Base-by-base conservation (phyloP, 2,329 filamentous ascomycete species). In the Amphichorda felina region DNA sequence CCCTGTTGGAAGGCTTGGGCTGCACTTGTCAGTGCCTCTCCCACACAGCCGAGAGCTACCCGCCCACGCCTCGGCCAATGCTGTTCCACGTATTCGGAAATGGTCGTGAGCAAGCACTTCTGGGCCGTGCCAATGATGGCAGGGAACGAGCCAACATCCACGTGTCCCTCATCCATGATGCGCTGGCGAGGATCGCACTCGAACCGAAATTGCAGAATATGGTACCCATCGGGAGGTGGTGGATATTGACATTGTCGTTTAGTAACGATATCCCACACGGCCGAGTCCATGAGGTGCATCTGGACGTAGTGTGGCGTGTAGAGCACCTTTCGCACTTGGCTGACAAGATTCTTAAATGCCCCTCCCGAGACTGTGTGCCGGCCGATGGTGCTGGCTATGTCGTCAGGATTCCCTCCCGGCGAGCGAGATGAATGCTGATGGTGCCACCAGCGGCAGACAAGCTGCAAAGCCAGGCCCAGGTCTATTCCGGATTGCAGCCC, bases 201-300 rank as follows among this genome's bases (percentile, higher is more conserved):
- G 17, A 54, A 58, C 28, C 51, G 52, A 40, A 59, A 56, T 35
- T 59, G 55, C 8, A 55, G 38, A 5, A 54, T 43, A 17, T 57
- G 53, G 18, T 54, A 59, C 1, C 56, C 56, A 29, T 59, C 56
- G 0, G 36, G 5, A 0, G 55, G 56, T 2, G 55, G 55, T 13
- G 44, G 48, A n/a, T 40, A 48, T 2, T 48, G 47, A 21, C 49
- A 48, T 2, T 48, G 47, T 19, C 49, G 44, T 18, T 45, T 57
- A n/a, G 51, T 29, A 4, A 57, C 42, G 7, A 59, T 49, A 32
- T 55, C 50, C 56, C 55, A 59, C 1, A 58, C 42, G 8, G 56
- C 51, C 3, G 56, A 57, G 36, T 59, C 56, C 43, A 54, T 50
- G n/a, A 57, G 40, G 34, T 59, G 55, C 41, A 58, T 51, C 36